phyloP scores from a whole-genome alignment of 176 grass and related monocot species.

The Tillandsia fasciculata region DNA sequence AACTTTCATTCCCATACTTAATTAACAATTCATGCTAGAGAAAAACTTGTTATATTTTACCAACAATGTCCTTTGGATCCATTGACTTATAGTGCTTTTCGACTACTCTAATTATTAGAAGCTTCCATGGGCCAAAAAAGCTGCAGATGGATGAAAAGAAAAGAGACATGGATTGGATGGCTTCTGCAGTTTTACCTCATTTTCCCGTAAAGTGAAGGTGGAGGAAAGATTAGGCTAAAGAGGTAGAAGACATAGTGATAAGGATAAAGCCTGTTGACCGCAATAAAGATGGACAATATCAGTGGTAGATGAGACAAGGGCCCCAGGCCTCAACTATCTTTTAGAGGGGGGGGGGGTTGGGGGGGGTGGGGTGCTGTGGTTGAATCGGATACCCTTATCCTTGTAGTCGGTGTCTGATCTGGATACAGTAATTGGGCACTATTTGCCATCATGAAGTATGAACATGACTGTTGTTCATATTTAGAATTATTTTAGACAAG shows the following conservation, averaged over 20 bases:
- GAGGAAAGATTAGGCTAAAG: not conserved
- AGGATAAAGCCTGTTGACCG: not conserved
- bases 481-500: not conserved
- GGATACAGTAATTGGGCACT: not conserved
- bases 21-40: no score
- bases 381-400: not conserved
- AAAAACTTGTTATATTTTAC: no score
- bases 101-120: not conserved
- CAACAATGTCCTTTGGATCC: not conserved
- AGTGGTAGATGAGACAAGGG: conserved; percentile 1
- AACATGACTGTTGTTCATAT: not conserved
- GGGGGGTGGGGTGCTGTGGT: not conserved
- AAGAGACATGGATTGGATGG: not conserved
- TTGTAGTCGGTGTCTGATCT: not conserved
- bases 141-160: not conserved
- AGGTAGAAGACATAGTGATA: not conserved
- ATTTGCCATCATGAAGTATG: not conserved
- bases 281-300: conserved; percentile 4
- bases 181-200: not conserved
- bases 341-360: not conserved
- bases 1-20: no score
- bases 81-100: not conserved
- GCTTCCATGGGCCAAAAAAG: not conserved
- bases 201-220: not conserved
- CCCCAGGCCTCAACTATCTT: not conserved